phyloP scores from a whole-genome alignment of 192 early-diverging fungal species.

The Entrophospora sp. region DNA sequence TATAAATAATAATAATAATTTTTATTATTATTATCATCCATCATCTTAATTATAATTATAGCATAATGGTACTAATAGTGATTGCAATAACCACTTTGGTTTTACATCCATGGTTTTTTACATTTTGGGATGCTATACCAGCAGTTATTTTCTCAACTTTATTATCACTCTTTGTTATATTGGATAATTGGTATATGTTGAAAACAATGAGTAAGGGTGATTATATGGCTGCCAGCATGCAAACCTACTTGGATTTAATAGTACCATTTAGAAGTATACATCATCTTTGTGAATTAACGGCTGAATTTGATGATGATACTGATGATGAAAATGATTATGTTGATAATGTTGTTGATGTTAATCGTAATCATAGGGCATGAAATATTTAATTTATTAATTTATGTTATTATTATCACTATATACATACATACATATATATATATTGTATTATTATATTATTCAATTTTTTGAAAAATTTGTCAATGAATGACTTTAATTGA shows the following conservation, averaged over 20 bases:
- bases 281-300: conserved; percentile 15
- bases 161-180: conserved; percentile 3
- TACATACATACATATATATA: no score
- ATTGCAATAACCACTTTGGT: background rate
- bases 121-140: background rate
- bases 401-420: no score
- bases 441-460: no score
- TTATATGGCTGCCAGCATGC: conserved; percentile 11
- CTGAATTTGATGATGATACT: no score
- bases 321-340: no score
- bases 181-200: conserved; percentile 18
- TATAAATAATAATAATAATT: background rate
- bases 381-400: no score
- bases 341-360: no score
- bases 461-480: no score
- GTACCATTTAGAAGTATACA: conserved; percentile 13
- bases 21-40: background rate
- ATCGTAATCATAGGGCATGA: no score
- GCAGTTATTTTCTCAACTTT: background rate
- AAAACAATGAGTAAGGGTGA: conserved; percentile 8
- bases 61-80: background rate
- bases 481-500: no score
- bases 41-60: background rate
- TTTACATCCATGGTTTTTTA: background rate
- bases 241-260: conserved; percentile 14